phyloP scores from a whole-genome alignment of 768 basidiomycete genomes.

The Tylopilus sp. region DNA sequence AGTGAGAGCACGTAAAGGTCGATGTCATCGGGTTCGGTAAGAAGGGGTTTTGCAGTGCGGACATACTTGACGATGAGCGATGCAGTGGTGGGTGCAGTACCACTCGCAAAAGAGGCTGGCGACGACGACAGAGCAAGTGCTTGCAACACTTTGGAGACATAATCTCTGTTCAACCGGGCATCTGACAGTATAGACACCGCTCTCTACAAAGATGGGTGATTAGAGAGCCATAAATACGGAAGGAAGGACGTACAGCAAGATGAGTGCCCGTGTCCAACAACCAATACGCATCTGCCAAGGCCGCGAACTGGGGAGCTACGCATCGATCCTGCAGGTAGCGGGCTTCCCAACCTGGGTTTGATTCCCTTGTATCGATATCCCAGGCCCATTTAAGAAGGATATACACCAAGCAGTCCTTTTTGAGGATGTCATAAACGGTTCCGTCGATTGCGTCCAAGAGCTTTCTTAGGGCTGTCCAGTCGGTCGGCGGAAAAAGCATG shows the following conservation, averaged over 20 bases:
- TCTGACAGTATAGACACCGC: slow-evolving; percentile 75
- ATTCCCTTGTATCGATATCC: slow-evolving; percentile 61
- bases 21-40: slow-evolving; percentile 67
- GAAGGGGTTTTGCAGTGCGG: slow-evolving; percentile 67
- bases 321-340: slow-evolving; percentile 50
- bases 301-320: slow-evolving; percentile 73
- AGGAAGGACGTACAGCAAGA: slow-evolving; percentile 48
- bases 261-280: slow-evolving; percentile 68
- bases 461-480: slow-evolving; percentile 47
- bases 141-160: slow-evolving; percentile 73
- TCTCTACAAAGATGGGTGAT: slow-evolving; percentile 37
- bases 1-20: slow-evolving; percentile 68
- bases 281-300: slow-evolving; percentile 85
- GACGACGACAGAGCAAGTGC: slow-evolving; percentile 44
- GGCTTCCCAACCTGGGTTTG: slow-evolving; percentile 23
- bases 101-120: slow-evolving; percentile 33
- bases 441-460: slow-evolving; percentile 59
- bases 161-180: slow-evolving; percentile 69
- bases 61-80: slow-evolving; percentile 67
- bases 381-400: slow-evolving; percentile 78
- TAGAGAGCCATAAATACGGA: neutral
- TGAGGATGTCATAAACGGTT: slow-evolving; percentile 68
- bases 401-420: slow-evolving; percentile 79
- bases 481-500: slow-evolving; percentile 65
- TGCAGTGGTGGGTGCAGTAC: slow-evolving; percentile 12